phyloP scores from a whole-genome alignment of 495 filamentous ascomycete genomes.

The Neurospora sp. region DNA sequence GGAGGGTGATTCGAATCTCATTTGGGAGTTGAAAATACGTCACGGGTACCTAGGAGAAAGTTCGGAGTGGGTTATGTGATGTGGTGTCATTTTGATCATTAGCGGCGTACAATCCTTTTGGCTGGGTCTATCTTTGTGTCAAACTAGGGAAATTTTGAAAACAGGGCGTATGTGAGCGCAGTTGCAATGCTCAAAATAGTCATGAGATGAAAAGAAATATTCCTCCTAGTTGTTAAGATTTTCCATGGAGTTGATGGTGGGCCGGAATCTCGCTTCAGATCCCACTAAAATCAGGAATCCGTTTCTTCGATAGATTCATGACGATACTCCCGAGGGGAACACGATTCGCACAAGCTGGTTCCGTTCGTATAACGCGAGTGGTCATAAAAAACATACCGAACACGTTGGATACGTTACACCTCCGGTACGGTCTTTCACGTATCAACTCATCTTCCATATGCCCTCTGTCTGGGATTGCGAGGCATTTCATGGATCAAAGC shows the following conservation, averaged over 20 bases:
- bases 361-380: not conserved
- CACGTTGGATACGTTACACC: not conserved
- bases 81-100: not conserved
- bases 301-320: not conserved
- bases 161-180: not conserved
- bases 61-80: not conserved
- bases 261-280: not conserved
- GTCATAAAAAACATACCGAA: not conserved
- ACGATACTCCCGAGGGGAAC: not conserved
- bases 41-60: not conserved
- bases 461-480: not conserved
- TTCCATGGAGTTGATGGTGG: not conserved
- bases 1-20: not conserved
- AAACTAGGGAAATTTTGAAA: not conserved
- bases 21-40: not conserved
- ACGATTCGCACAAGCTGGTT: not conserved
- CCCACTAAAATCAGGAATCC: not conserved
- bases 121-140: not conserved
- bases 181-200: not conserved
- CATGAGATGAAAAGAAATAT: not conserved
- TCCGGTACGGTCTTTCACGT: not conserved
- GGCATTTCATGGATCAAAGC: not conserved
- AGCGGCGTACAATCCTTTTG: not conserved
- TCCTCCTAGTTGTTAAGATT: not conserved
- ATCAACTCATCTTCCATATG: not conserved